Evolutionary conservation across 768 basidiomycete species (phyloP).

Genomic region (Lentinula detonsa): DNA sequence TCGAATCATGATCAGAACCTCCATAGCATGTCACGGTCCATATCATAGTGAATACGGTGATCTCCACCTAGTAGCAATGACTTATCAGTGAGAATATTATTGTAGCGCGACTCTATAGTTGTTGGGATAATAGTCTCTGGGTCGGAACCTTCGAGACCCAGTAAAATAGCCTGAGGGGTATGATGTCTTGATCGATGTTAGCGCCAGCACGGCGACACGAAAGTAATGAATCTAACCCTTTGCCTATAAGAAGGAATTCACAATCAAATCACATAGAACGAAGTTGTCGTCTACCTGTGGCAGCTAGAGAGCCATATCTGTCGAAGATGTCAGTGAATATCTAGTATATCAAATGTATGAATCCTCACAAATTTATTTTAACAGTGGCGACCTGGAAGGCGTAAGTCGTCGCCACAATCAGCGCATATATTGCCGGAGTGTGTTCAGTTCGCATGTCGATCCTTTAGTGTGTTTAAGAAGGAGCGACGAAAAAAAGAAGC

Average conservation of each 20-base stretch:
- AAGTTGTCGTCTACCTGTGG: conserved; percentile 55
- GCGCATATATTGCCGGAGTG: background rate
- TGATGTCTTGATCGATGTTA: conserved; percentile 51
- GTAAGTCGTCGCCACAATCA: background rate
- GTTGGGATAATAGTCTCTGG: conserved; percentile 92
- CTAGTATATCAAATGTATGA: conserved; percentile 3
- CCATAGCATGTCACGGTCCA: conserved; percentile 92
- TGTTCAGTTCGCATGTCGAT: background rate
- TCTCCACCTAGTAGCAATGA: conserved; percentile 64
- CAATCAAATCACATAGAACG: background rate
- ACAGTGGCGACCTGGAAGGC: conserved; percentile 58
- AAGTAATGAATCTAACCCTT: conserved; percentile 49
- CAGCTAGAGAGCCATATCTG: conserved; percentile 89
- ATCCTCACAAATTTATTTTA: conserved; percentile 75
- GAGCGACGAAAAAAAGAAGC: background rate
- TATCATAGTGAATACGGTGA: conserved; percentile 78
- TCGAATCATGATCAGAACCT: conserved; percentile 19
- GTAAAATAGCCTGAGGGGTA: conserved; percentile 80
- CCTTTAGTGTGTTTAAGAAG: background rate
- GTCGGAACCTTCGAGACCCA: conserved; percentile 84
- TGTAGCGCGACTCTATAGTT: conserved; percentile 73
- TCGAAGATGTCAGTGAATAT: background rate
- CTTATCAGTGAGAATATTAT: conserved; percentile 59
- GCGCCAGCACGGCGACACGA: background rate
- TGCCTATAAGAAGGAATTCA: conserved; percentile 38